Conservation (phyloP, 345 rosid species). For the Salix suchowensis region DNA sequence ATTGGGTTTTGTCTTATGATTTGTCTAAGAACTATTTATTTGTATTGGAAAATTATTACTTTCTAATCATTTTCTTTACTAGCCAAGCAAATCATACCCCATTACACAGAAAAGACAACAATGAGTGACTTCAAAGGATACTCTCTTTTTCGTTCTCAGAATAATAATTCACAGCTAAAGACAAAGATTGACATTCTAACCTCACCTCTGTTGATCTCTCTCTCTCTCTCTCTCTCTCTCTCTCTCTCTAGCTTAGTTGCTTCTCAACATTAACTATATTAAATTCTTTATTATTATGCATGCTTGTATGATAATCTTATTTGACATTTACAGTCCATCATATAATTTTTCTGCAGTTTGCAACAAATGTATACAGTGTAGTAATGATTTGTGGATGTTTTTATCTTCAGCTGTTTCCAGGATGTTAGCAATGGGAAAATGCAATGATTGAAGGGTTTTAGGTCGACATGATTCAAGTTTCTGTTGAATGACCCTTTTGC, state of each 20-base stretch:
- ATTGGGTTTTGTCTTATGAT: background rate
- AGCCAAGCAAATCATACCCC: conserved; percentile 15
- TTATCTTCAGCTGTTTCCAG: background rate
- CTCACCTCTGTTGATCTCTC: background rate
- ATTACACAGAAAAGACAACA: conserved; percentile 4
- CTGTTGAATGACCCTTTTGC: background rate
- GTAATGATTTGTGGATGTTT: background rate
- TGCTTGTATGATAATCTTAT: background rate
- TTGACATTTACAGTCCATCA: background rate
- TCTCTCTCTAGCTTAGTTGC: background rate
- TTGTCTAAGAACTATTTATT: background rate
- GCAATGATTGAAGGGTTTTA: background rate
- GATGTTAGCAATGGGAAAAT: background rate
- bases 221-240: background rate
- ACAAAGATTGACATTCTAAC: conserved; percentile 20
- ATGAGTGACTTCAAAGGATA: conserved; percentile 27
- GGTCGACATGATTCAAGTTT: background rate
- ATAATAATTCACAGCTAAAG: conserved; percentile 16
- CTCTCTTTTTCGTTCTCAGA: background rate
- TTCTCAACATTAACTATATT: background rate
- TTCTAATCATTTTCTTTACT: conserved; percentile 11
- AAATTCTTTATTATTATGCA: background rate
- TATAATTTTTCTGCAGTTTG: too few relatives aligned
- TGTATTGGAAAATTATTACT: background rate
- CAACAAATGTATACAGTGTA: background rate